Percentiles rank a stretch among this genome's conserved stretches.
Conservation (phyloP, 2,329 filamentous ascomycete genomes). For the Trichoderma sp. region DNA sequence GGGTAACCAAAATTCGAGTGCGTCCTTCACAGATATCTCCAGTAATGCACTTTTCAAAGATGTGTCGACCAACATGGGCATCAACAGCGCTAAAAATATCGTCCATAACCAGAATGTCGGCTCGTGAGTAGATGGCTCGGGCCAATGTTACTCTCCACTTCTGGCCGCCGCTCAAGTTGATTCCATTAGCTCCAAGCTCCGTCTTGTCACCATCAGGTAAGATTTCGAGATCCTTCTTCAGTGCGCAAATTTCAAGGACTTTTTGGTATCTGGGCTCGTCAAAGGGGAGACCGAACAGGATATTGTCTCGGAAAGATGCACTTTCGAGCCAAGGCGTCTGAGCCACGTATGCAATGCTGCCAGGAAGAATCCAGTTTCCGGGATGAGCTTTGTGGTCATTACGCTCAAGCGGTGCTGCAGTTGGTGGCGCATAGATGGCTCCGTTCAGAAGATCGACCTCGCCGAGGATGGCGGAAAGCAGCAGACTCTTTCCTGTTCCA, state of each 20-base stretch:
- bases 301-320: conserved; percentile 73
- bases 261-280: conserved; percentile 67
- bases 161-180: conserved; percentile 81
- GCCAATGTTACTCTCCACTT: conserved; percentile 80
- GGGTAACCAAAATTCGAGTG: conserved; percentile 76
- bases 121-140: conserved; percentile 74
- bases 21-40: conserved; percentile 66
- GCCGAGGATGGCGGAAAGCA: conserved; percentile 71
- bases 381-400: conserved; percentile 61
- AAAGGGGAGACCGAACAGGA: conserved; percentile 71
- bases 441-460: conserved; percentile 70
- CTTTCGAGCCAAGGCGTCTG: conserved; percentile 88
- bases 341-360: conserved; percentile 69
- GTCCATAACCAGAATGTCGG: conserved; percentile 73
- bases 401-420: conserved; percentile 51
- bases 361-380: conserved; percentile 66
- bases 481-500: conserved; percentile 72
- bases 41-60: conserved; percentile 72
- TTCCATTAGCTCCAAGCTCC: conserved; percentile 79
- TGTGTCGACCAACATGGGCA: conserved; percentile 74
- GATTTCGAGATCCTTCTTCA: conserved; percentile 74
- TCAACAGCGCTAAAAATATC: conserved; percentile 84
- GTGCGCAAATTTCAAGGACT: conserved; percentile 68
- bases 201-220: conserved; percentile 74
- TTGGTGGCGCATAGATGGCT: conserved; percentile 52